These are phyloP conservation scores for Mucor piriformis DNA, from an alignment of 371 early-diverging fungal genomes.

Conservation along the genomic window DNA sequence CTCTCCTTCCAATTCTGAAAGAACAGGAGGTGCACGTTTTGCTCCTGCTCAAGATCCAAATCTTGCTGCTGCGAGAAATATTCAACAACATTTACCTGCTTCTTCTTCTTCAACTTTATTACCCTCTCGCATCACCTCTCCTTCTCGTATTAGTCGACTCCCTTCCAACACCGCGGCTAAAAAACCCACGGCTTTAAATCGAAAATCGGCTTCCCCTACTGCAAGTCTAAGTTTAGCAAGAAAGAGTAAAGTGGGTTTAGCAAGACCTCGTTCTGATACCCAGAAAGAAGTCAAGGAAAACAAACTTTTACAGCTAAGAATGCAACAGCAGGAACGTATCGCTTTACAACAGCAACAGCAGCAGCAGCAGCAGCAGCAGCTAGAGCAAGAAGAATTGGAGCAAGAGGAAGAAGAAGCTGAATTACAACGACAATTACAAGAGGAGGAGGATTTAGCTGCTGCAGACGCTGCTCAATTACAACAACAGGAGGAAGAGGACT, in stretches of 20 bases:
- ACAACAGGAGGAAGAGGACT: constrained; percentile 14
- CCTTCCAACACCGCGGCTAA: constrained; percentile 9
- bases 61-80: constrained; percentile 24
- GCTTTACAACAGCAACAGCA: constrained; percentile 10
- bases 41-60: constrained; percentile 34
- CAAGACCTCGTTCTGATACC: constrained; percentile 10
- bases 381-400: constrained; percentile 1
- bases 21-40: constrained; percentile 24
- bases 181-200: neutral
- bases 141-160: constrained; percentile 28
- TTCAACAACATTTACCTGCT: constrained; percentile 27
- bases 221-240: neutral
- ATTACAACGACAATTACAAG: constrained; percentile 5
- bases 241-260: constrained; percentile 12
- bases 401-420: constrained; percentile 22
- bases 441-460: constrained; percentile 17
- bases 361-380: constrained; percentile 3
- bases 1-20: constrained; percentile 6
- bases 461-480: neutral
- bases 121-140: constrained; percentile 33
- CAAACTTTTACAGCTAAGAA: constrained; percentile 27
- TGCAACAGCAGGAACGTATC: constrained; percentile 23
- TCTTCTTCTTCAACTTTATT: constrained; percentile 32
- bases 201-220: constrained; percentile 20
- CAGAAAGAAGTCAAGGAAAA: constrained; percentile 25